A percentile compares a stretch with the other conserved stretches of the same genome.
Evolutionary conservation across 2,329 filamentous ascomycete species (phyloP).

Genomic region (Trichothecium roseum): DNA sequence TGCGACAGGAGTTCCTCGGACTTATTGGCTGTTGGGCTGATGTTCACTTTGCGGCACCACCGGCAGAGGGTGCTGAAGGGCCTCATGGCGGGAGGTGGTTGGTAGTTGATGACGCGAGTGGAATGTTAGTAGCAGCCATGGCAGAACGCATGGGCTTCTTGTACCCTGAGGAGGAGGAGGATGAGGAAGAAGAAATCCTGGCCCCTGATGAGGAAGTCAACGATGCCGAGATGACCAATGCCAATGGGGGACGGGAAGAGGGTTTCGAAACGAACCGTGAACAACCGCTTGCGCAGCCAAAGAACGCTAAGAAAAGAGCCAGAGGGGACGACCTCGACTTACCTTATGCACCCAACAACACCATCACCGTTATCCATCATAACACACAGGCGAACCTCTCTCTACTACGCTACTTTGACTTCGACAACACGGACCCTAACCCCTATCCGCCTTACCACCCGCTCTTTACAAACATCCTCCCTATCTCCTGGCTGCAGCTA

Average conservation of each 20-base stretch:
- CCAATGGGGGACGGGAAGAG: slow-evolving; percentile 4
- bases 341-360: slow-evolving; percentile 61
- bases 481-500: slow-evolving; percentile 86
- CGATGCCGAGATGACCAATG: not conserved
- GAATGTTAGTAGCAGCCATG: slow-evolving; percentile 70
- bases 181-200: slow-evolving; percentile 2
- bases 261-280: not conserved
- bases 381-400: slow-evolving; percentile 82
- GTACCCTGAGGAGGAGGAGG: slow-evolving; percentile 30
- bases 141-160: slow-evolving; percentile 84
- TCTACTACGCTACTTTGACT: slow-evolving; percentile 82
- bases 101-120: slow-evolving; percentile 78
- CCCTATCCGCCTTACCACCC: slow-evolving; percentile 57
- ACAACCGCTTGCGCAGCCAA: slow-evolving; percentile 4
- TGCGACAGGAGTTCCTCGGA: slow-evolving; percentile 74
- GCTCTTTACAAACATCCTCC: slow-evolving; percentile 69
- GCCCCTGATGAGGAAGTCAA: slow-evolving; percentile 1
- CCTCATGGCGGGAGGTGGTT: slow-evolving; percentile 52
- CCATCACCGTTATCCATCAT: slow-evolving; percentile 68
- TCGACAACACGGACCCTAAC: slow-evolving; percentile 57
- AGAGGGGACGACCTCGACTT: slow-evolving; percentile 44
- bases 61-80: slow-evolving; percentile 12
- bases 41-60: slow-evolving; percentile 51
- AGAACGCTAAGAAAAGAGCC: slow-evolving; percentile 14
- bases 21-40: slow-evolving; percentile 85